Conservation (phyloP, 1,139 yeast species). For the Zygoascus hellenicus region DNA sequence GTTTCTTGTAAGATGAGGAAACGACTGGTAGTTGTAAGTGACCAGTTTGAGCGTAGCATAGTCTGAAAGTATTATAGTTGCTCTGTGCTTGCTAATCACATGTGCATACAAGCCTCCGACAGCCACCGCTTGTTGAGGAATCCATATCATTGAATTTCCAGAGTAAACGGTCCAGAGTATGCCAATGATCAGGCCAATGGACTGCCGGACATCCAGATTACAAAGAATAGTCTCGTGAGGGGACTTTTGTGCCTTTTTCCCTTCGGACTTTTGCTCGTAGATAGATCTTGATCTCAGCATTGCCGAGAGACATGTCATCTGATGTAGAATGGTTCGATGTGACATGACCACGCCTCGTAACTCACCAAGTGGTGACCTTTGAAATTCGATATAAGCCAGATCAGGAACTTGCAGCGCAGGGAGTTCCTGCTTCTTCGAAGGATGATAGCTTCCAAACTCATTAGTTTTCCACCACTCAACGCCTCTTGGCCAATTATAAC, state of each 20-base stretch:
- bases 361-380: conserved; percentile 87
- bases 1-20: conserved; percentile 79
- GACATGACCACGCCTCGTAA: conserved; percentile 89
- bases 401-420: conserved; percentile 70
- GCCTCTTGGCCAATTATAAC: conserved; percentile 51
- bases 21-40: conserved; percentile 85
- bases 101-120: conserved; percentile 87
- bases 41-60: conserved; percentile 89
- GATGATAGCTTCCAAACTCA: conserved; percentile 70
- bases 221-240: conserved; percentile 43
- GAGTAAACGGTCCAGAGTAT: conserved; percentile 74
- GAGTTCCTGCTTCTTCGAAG: conserved; percentile 50
- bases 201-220: conserved; percentile 78
- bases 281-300: conserved; percentile 45
- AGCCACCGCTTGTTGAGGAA: conserved; percentile 69
- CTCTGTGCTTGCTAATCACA: conserved; percentile 62
- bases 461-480: conserved; percentile 79
- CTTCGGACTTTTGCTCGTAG: conserved; percentile 35
- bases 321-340: conserved; percentile 82
- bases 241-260: not conserved
- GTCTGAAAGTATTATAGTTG: conserved; percentile 73
- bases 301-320: conserved; percentile 69
- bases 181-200: conserved; percentile 83
- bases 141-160: conserved; percentile 78
- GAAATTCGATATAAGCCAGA: conserved; percentile 88